A percentile compares a stretch with the other conserved stretches of the same genome.
These are phyloP conservation scores for Teratosphaeria zuluensis DNA, from an alignment of 2,329 filamentous ascomycete species.

Conservation along the genomic window DNA sequence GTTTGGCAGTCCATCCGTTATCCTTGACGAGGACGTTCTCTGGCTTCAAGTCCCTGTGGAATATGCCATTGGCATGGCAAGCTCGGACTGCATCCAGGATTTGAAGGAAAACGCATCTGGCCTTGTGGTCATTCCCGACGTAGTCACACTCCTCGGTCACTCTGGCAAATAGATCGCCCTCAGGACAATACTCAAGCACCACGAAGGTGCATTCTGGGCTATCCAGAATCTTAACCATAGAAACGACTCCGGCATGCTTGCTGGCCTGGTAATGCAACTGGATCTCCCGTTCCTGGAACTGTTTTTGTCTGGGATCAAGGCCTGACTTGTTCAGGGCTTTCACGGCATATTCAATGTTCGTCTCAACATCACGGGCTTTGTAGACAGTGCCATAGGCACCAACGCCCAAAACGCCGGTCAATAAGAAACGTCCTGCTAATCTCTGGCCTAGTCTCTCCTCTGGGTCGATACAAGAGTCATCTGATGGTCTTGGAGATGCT, in stretches of 20 bases:
- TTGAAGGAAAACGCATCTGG: conserved; percentile 82
- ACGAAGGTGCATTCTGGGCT: conserved; percentile 88
- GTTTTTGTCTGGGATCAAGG: conserved; percentile 74
- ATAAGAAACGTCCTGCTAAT: conserved; percentile 71
- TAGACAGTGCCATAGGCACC: conserved; percentile 97
- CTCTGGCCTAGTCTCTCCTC: conserved; percentile 80
- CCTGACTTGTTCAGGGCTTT: conserved; percentile 94
- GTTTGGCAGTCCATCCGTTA: conserved; percentile 79
- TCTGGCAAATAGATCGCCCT: conserved; percentile 93
- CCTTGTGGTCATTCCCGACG: conserved; percentile 81
- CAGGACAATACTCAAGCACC: conserved; percentile 91
- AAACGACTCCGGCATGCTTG: conserved; percentile 85
- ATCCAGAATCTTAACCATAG: conserved; percentile 87
- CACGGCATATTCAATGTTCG: conserved; percentile 76
- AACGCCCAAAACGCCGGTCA: conserved; percentile 78
- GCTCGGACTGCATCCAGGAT: conserved; percentile 93
- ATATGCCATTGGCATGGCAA: conserved; percentile 88
- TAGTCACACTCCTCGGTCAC: conserved; percentile 94
- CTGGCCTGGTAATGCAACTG: conserved; percentile 82
- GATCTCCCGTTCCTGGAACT: conserved; percentile 90
- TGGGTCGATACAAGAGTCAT: conserved; percentile 39
- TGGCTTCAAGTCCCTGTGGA: conserved; percentile 94
- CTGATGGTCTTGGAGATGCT: conserved; percentile 33
- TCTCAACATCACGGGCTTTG: conserved; percentile 73
- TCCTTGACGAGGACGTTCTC: conserved; percentile 95